Evolutionary conservation across 169 alveolate genomes (phyloP).

Genomic region (Plasmodium gaboni): DNA sequence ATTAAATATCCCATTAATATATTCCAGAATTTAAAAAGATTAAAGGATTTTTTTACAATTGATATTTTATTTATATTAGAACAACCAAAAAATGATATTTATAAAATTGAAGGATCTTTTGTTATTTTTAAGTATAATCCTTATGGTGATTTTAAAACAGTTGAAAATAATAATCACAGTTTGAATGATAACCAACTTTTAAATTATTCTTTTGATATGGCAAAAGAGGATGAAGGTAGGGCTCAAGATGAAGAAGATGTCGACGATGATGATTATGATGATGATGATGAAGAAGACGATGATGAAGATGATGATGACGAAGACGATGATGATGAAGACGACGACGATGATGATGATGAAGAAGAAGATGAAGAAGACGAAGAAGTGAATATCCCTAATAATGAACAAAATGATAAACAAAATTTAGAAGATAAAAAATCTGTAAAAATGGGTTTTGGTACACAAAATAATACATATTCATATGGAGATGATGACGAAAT

Average conservation of each 20-base stretch:
- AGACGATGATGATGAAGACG: slow-evolving; percentile 9
- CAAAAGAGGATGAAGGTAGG: slow-evolving; percentile 3
- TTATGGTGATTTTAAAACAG: slow-evolving; percentile 66
- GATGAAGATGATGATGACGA: slow-evolving; percentile 26
- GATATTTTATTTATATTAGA: slow-evolving; percentile 85
- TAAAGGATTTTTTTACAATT: slow-evolving; percentile 82
- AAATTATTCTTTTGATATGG: slow-evolving; percentile 36
- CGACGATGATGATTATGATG: slow-evolving; percentile 5
- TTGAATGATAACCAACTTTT: slow-evolving; percentile 20
- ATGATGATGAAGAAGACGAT: slow-evolving; percentile 7
- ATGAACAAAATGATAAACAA: neutral
- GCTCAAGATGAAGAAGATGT: slow-evolving; percentile 16
- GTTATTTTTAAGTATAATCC: slow-evolving; percentile 79
- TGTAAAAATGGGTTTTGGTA: too few species aligned
- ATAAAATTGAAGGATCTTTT: slow-evolving; percentile 90
- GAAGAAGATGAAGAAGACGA: slow-evolving; percentile 6
- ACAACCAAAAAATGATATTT: slow-evolving; percentile 92
- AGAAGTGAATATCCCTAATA: neutral
- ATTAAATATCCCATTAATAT: slow-evolving; percentile 93
- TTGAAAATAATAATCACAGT: slow-evolving; percentile 29
- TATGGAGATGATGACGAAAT: slow-evolving; percentile 9
- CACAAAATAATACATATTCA: neutral
- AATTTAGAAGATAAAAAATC: neutral
- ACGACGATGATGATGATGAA: neutral
- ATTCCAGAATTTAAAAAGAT: slow-evolving; percentile 86